phyloP scores from a whole-genome alignment of 169 alveolate genomes.

The Toxoplasma gondii region DNA sequence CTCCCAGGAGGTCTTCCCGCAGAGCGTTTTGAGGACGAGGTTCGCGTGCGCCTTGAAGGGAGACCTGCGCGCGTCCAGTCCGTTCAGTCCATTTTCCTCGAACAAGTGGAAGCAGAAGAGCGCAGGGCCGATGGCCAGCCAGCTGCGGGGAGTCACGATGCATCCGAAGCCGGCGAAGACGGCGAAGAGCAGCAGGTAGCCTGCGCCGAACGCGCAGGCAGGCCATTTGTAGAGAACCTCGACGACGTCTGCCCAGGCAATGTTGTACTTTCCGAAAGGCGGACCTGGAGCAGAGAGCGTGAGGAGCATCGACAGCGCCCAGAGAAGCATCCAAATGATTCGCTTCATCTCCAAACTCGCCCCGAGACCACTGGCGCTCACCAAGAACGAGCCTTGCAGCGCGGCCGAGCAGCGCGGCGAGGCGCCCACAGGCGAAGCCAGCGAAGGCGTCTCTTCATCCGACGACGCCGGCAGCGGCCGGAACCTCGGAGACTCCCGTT shows the following conservation, averaged over 20 bases:
- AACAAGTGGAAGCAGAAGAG: slow-evolving; percentile 12
- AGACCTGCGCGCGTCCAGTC: neutral
- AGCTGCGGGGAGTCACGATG: slow-evolving; percentile 20
- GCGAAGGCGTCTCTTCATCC: neutral
- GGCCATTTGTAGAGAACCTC: neutral
- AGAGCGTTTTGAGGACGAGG: neutral
- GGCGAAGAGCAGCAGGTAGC: neutral
- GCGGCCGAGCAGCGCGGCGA: neutral
- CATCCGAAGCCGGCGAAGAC: slow-evolving; percentile 11
- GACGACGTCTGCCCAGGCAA: neutral
- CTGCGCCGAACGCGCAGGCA: neutral
- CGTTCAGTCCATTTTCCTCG: slow-evolving; percentile 20
- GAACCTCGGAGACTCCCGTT: neutral
- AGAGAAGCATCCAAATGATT: neutral
- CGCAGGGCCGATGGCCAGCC: slow-evolving; percentile 5
- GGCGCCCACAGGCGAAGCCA: neutral
- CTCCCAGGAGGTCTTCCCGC: neutral
- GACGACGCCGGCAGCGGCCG: neutral
- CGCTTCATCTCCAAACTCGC: slow-evolving; percentile 29
- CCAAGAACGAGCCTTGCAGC: neutral
- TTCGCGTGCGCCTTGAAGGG: neutral
- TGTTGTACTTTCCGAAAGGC: slow-evolving; percentile 11
- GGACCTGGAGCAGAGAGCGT: neutral
- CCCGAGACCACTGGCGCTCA: neutral
- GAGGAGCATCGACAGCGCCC: slow-evolving; percentile 5